Base-by-base conservation (phyloP, 2,329 filamentous ascomycete genomes). In the Xylaria sp. region DNA sequence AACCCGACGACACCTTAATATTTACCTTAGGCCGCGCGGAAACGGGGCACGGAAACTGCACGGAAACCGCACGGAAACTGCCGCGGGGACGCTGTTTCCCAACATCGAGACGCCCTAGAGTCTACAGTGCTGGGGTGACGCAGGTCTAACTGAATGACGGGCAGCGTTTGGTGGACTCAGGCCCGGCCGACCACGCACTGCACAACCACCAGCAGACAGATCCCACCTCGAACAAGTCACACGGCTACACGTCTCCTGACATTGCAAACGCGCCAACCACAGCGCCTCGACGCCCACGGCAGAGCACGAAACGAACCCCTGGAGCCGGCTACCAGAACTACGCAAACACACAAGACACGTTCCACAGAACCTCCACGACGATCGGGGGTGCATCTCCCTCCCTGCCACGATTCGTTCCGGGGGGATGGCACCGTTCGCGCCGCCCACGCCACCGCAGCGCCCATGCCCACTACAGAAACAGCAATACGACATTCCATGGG, bases 201-300 rank as follows among this genome's bases (percentile, higher is more conserved):
- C n/a, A n/a, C n/a, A n/a, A n/a, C n/a, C n/a, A 27, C 59, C 15
- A 43, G 31, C 62, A 62, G 62, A 58, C 54, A 44, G 48, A 54
- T 41, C 49, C 41, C 54, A 41, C 38, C 15, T 43, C 33, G 49
- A 43, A 53, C 48, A 56, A 44, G 49, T 55, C 58, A 56, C 54
- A 64, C 54, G 13, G 21, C 46, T 17, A 31, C 15, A 11, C 23
- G 21, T 15, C 37, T 37, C 19, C 23, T 41, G 35, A 56, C 56
- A 48, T 47, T 33, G 23, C 33, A 33, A 27, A 35, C 25, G 35
- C 23, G 35, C 23, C 4, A 43, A 46, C 37, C 33, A 46, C 38
- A 9, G 19, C 40, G 15, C 19, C 47, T 49, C 27, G n/a, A 25
- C 5, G n/a, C 21, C 38, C 33, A 11, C 15, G n/a, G 31, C n/a